phyloP scores from a whole-genome alignment of 1,284 basidiomycete genomes.

The Ganoderma lingzhi region DNA sequence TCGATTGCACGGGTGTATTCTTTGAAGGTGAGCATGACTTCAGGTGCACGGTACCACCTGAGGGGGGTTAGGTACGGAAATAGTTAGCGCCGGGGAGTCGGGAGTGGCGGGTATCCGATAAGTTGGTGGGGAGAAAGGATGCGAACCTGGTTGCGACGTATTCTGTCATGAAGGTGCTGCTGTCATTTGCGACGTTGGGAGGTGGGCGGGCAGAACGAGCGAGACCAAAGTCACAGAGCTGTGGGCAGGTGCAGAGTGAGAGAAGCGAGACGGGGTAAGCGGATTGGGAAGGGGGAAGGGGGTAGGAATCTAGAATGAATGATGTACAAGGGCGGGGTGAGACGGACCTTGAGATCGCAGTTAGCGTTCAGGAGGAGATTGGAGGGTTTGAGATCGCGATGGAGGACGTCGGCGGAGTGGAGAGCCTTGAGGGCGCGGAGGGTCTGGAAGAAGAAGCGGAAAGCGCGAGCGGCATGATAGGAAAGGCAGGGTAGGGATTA shows the following conservation, averaged over 20 bases:
- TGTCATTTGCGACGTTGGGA: slow-evolving; percentile 83
- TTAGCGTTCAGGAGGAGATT: slow-evolving; percentile 94
- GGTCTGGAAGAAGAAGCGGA: slow-evolving; percentile 55
- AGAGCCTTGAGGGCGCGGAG: slow-evolving; percentile 92
- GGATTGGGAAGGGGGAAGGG: slow-evolving; percentile 66
- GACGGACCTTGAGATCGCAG: slow-evolving; percentile 89
- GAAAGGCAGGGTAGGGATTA: neutral
- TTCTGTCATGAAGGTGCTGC: slow-evolving; percentile 94
- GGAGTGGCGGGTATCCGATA: slow-evolving; percentile 10
- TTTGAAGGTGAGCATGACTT: slow-evolving; percentile 96
- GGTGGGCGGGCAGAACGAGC: slow-evolving; percentile 85
- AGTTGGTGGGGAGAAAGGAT: neutral
- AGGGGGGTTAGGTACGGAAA: slow-evolving; percentile 3
- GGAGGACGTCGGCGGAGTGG: slow-evolving; percentile 90
- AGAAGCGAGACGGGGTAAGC: slow-evolving; percentile 40
- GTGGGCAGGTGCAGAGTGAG: slow-evolving; percentile 11
- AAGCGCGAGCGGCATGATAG: neutral
- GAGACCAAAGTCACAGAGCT: slow-evolving; percentile 94
- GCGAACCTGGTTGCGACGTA: slow-evolving; percentile 85
- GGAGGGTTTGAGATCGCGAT: slow-evolving; percentile 92
- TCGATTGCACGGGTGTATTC: slow-evolving; percentile 94
- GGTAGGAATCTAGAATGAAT: slow-evolving; percentile 74
- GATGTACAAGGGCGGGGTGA: slow-evolving; percentile 82
- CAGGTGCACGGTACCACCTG: slow-evolving; percentile 94
- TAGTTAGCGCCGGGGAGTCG: slow-evolving; percentile 18